A percentile compares a stretch with the other conserved stretches of the same genome.
phyloP scores from a whole-genome alignment of 768 basidiomycete genomes.

The Amanita exitialis region DNA sequence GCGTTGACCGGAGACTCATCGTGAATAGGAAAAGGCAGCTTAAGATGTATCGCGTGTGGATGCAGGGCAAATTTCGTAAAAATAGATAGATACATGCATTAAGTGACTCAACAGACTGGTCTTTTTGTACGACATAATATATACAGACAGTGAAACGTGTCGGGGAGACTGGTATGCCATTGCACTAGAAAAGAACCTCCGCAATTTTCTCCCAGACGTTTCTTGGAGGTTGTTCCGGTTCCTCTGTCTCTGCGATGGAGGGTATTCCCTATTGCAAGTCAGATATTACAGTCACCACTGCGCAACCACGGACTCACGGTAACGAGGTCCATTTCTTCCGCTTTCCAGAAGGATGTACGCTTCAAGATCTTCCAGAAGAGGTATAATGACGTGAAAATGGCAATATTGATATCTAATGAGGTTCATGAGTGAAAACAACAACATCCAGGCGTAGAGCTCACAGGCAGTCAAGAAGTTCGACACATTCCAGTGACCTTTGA shows the following conservation, averaged over 20 bases:
- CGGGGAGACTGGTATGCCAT: no score
- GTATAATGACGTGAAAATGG: constrained; percentile 33
- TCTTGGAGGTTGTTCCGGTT: constrained; percentile 36
- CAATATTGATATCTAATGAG: constrained; percentile 34
- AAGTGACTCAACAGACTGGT: background rate
- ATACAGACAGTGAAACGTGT: background rate
- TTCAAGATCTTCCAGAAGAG: constrained; percentile 32
- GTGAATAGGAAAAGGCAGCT: constrained; percentile 91
- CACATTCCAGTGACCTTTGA: constrained; percentile 35
- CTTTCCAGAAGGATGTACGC: constrained; percentile 38
- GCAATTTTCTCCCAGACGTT: constrained; percentile 43
- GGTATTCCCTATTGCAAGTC: constrained; percentile 46
- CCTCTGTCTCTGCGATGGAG: constrained; percentile 58
- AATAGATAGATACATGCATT: constrained; percentile 1
- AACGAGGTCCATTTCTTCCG: constrained; percentile 61
- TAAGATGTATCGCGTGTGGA: constrained; percentile 97
- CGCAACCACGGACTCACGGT: constrained; percentile 30
- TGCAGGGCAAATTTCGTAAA: constrained; percentile 79
- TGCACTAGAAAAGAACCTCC: constrained; percentile 36
- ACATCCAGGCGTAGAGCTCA: constrained; percentile 12
- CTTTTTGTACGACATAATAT: background rate
- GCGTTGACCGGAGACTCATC: constrained; percentile 81
- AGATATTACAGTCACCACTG: background rate
- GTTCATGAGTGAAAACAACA: background rate
- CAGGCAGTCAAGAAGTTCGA: constrained; percentile 37